phyloP scores from a whole-genome alignment of 2,329 filamentous ascomycete genomes.

The Nothophaeocryptopus gaeumannii region DNA sequence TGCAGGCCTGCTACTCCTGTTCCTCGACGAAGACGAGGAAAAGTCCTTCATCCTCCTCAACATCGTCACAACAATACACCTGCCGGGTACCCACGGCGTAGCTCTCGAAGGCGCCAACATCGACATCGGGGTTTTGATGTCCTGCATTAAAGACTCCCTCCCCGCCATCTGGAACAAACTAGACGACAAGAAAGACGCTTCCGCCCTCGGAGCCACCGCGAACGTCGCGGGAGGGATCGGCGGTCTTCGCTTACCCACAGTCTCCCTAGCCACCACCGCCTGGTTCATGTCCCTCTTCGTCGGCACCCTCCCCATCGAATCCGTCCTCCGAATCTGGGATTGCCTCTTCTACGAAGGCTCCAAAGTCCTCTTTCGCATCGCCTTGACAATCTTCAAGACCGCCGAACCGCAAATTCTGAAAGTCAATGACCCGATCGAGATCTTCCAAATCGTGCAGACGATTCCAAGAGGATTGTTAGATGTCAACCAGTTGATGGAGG shows the following conservation, averaged over 20 bases:
- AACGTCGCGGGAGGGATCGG: conserved; percentile 39
- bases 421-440: conserved; percentile 85
- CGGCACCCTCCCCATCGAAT: conserved; percentile 86
- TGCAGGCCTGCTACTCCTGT: conserved; percentile 82
- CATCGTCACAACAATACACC: conserved; percentile 81
- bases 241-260: conserved; percentile 68
- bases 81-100: conserved; percentile 88
- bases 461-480: conserved; percentile 79
- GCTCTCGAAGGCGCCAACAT: conserved; percentile 89
- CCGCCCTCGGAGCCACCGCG: conserved; percentile 40
- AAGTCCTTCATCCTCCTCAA: conserved; percentile 91
- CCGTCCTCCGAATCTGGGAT: conserved; percentile 89
- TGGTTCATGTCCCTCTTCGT: conserved; percentile 99
- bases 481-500: conserved; percentile 75
- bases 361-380: conserved; percentile 89
- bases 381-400: conserved; percentile 84
- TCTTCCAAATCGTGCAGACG: conserved; percentile 89
- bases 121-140: conserved; percentile 91
- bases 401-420: conserved; percentile 77
- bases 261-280: conserved; percentile 86
- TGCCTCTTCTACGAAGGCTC: conserved; percentile 93
- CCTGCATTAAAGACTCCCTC: conserved; percentile 75
- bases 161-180: conserved; percentile 86
- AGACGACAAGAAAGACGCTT: conserved; percentile 63
- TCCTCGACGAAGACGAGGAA: conserved; percentile 77